Evolutionary conservation across 768 basidiomycete genomes (phyloP).

Genomic region (Russula vinacea): DNA sequence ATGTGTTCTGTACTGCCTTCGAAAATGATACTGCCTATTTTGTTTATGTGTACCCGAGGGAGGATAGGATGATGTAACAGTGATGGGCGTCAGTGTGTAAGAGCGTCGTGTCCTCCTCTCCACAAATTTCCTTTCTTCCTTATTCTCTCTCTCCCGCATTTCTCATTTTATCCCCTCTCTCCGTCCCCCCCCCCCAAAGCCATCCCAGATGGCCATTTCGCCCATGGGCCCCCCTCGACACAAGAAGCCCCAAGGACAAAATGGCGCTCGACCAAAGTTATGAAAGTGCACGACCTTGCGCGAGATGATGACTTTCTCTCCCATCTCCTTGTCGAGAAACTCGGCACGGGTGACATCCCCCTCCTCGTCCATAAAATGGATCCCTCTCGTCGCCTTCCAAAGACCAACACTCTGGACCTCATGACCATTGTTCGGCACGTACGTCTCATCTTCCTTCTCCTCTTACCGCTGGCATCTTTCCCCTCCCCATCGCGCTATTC

Average conservation of each 20-base stretch:
- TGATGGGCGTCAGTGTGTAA: background rate
- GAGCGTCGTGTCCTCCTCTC: background rate
- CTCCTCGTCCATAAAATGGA: slow-evolving; percentile 91
- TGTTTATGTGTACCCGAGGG: background rate
- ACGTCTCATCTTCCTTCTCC: slow-evolving; percentile 34
- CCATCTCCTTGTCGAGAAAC: slow-evolving; percentile 84
- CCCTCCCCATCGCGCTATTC: slow-evolving; percentile 21
- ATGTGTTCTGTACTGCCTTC: background rate
- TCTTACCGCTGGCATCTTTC: slow-evolving; percentile 24
- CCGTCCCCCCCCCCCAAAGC: slow-evolving; percentile 5
- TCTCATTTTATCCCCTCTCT: slow-evolving; percentile 4
- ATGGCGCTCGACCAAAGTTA: slow-evolving; percentile 84
- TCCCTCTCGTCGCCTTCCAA: slow-evolving; percentile 68
- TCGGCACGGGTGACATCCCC: slow-evolving; percentile 76
- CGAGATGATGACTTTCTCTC: slow-evolving; percentile 90
- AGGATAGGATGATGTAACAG: background rate
- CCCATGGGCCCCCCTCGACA: background rate
- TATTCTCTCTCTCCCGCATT: slow-evolving; percentile 15
- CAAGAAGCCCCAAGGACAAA: slow-evolving; percentile 14
- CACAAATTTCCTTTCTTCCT: slow-evolving; percentile 6
- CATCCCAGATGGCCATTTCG: slow-evolving; percentile 15
- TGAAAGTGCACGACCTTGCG: slow-evolving; percentile 88
- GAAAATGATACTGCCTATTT: slow-evolving; percentile 4
- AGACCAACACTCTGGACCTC: slow-evolving; percentile 65
- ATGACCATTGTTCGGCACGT: slow-evolving; percentile 77